phyloP scores from a whole-genome alignment of 768 basidiomycete genomes.

The Nidula microcarpa region DNA sequence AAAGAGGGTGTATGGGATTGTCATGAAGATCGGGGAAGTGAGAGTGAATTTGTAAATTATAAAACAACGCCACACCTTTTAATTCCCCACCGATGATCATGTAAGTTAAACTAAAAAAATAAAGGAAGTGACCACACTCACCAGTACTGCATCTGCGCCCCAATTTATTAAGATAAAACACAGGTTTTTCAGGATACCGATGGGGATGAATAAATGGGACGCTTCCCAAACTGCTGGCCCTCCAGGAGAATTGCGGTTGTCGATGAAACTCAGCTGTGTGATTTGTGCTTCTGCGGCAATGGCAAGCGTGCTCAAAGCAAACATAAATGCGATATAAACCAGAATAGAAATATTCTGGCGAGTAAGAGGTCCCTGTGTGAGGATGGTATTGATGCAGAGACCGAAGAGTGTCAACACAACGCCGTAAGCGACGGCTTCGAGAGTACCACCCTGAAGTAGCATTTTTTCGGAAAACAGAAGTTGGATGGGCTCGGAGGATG shows the following conservation, averaged over 20 bases:
- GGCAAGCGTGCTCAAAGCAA: slow-evolving; percentile 8
- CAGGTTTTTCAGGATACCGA: slow-evolving; percentile 8
- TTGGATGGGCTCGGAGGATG: no score
- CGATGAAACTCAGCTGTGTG: slow-evolving; percentile 8
- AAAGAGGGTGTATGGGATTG: slow-evolving; percentile 2
- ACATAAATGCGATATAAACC: slow-evolving; percentile 10
- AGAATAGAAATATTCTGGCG: not conserved
- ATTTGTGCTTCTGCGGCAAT: slow-evolving; percentile 8
- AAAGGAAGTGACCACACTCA: not conserved
- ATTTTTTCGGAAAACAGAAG: no score
- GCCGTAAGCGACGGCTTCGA: slow-evolving; percentile 9
- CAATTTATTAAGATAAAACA: slow-evolving; percentile 11
- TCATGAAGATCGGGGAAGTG: slow-evolving; percentile 3
- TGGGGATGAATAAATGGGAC: slow-evolving; percentile 6
- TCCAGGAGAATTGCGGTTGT: slow-evolving; percentile 1
- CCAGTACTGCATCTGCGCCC: slow-evolving; percentile 11
- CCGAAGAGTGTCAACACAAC: slow-evolving; percentile 10
- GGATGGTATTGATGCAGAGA: slow-evolving; percentile 5
- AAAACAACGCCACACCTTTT: slow-evolving; percentile 13
- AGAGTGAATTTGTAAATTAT: slow-evolving; percentile 11
- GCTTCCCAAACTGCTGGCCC: slow-evolving; percentile 4
- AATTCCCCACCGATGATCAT: no score
- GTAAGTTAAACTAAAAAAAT: no score
- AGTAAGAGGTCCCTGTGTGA: not conserved
- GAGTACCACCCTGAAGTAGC: slow-evolving; percentile 4